Evolutionary conservation across 768 basidiomycete species (phyloP), one percentile per base, ranked within the genome.

Genomic region (Trametes meyenii): DNA sequence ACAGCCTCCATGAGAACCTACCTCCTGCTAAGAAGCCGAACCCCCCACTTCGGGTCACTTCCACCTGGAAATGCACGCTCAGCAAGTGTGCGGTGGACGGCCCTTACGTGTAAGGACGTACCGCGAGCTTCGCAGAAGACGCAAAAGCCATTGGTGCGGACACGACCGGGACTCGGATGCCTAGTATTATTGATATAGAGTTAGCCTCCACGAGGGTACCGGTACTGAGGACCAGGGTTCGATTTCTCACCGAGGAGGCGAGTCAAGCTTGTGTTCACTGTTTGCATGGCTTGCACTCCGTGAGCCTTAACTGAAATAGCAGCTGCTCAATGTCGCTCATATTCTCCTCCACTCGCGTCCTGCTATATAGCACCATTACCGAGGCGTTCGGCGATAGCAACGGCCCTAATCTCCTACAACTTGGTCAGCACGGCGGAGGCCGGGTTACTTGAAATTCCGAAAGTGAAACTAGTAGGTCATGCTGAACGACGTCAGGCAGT

Each of bases 21-120:
- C 89, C 86, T 72, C 83, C 79, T n/a, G 83, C 78, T 0, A 92
- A 65, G 71, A 93, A 92, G 1, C 89, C 92, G 58, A 92, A 87
- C 16, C 87, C 92, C 21, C 92, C 92, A 8, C 77, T 90, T 2
- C 80, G 78, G 19, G 83, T 79, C 35, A 89, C 87, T 56, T 83
- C 78, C 5, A 85, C 84, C 70, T 71, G 38, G 33, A 46, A 7
- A 29, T 6, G 26, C 13, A 24, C 33, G 26, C 24, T 86, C 86
- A 21, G 88, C 70, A 19, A 71, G n/a, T 19, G 26, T 42, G 33
- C 14, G 38, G 26, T 24, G 35, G 38, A 29, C 19, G 29, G 36
- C 33, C 45, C 14, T 59, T 59, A 59, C 58, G 53, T 44, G 44
- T 56, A 39, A n/a, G 35, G 17, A 24, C 64, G 42, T 56, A 71